Evolutionary conservation across 75 land plant species (phyloP), one percentile per base, ranked within the genome.

Genomic region (Azolla pinnata): DNA sequence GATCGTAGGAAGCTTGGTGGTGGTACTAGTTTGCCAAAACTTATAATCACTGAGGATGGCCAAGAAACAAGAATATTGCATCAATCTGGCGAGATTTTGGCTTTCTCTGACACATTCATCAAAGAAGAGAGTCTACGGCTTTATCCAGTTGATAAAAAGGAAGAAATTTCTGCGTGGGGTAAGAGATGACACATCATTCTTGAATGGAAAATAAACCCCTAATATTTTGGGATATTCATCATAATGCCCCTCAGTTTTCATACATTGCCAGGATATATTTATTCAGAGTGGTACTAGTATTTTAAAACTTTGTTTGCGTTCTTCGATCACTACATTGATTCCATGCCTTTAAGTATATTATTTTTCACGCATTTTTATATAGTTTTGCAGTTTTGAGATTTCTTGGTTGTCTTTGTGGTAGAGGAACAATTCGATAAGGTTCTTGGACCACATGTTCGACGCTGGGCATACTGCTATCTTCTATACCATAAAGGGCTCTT

Each of bases 1-100:
- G n/a, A n/a, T n/a, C n/a, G n/a, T 45, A 74, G 76, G 61, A 73
- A 73, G 10, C 52, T 74, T 14, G 76, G 76, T 51, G 57, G 60
- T 33, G 76, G 76, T 31, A 74, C 76, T 31, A 74, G 73, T 52
- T 63, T 75, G 47, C 76, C 76, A 21, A 74, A 74, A 40, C 73
- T 74, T 33, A 59, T 65, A 28, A n/a, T 69, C 21, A 38, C 44
- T 2, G 73, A 62, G 19, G 57, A 71, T 45, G 59, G 51, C 9
- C n/a, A 46, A 31, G 66, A 44, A 34, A 44, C 44, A 59, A 35
- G 47, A 9, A 59, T 70, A 58, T 55, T 74, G 20, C 66, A 68
- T 29, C 73, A 74, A 28, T 74, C 76, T 0, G 63, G 73, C 20
- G 76, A 69, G 12, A 74, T 74, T 49, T 42, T 74, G 64, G 44